A percentile compares a stretch with the other conserved stretches of the same genome.
These are phyloP conservation scores for Vicia sativa DNA, from an alignment of 306 rosid species.

Conservation along the genomic window DNA sequence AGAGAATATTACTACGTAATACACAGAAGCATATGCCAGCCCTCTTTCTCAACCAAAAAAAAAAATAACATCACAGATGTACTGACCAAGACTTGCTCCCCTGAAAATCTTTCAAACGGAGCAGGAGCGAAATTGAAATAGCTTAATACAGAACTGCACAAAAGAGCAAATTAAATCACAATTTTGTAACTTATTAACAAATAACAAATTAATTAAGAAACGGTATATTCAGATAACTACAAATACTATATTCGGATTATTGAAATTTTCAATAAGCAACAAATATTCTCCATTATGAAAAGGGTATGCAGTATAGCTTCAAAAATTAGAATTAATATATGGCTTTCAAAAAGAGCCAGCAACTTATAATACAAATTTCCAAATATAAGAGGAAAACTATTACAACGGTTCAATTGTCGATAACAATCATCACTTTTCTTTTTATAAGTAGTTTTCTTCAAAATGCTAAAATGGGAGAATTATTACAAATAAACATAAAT, in stretches of 20 bases:
- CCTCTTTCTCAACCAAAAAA: conserved; percentile 8
- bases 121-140: conserved; percentile 81
- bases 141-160: conserved; percentile 65
- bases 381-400: not conserved
- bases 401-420: not conserved
- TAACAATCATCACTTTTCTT: conserved; percentile 15
- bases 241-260: not conserved
- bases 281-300: conserved; percentile 9
- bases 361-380: not conserved
- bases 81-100: conserved; percentile 53
- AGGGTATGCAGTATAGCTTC: not conserved
- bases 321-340: conserved; percentile 9
- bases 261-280: not conserved
- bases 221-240: not conserved
- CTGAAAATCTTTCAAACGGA: conserved; percentile 71
- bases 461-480: conserved; percentile 13
- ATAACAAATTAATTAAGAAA: not conserved
- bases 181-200: conserved; percentile 2
- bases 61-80: not conserved
- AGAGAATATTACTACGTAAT: conserved; percentile 4
- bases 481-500: conserved; percentile 4
- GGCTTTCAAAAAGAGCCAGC: not conserved
- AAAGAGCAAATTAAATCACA: conserved; percentile 33
- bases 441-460: not conserved
- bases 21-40: conserved; percentile 3